These are phyloP conservation scores for Gossypium australe DNA, from an alignment of 345 rosid species.

Conservation along the genomic window DNA sequence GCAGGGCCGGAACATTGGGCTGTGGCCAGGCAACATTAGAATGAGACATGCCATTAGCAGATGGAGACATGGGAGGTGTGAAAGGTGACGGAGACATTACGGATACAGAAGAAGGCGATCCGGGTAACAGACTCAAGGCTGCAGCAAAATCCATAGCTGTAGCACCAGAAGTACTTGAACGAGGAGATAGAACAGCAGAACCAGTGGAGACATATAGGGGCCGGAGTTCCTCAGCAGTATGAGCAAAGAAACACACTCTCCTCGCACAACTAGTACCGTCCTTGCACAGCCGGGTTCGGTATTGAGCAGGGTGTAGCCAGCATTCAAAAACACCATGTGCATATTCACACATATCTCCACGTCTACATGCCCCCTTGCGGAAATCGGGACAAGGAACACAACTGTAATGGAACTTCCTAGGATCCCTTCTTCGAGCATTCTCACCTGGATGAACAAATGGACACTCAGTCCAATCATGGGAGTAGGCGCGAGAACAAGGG, in stretches of 20 bases:
- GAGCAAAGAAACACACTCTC: constrained; percentile 94
- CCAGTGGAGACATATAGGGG: constrained; percentile 88
- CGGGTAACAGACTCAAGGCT: constrained; percentile 67
- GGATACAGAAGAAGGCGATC: constrained; percentile 73
- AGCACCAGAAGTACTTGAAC: constrained; percentile 56
- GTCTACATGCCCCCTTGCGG: constrained; percentile 86
- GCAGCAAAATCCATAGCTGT: constrained; percentile 75
- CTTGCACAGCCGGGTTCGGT: constrained; percentile 85
- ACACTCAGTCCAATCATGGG: constrained; percentile 98
- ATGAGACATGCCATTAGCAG: constrained; percentile 63
- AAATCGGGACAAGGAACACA: constrained; percentile 97
- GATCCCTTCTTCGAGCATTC: constrained; percentile 95
- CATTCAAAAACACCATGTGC: constrained; percentile 98
- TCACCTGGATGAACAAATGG: constrained; percentile 98
- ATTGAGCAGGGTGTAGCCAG: constrained; percentile 98
- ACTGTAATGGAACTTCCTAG: constrained; percentile 92
- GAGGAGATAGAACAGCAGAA: constrained; percentile 87
- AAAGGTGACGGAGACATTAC: constrained; percentile 82
- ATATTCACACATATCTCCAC: constrained; percentile 95
- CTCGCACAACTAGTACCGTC: constrained; percentile 84
- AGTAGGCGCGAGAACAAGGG: constrained; percentile 93
- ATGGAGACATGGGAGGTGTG: constrained; percentile 86
- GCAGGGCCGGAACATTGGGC: constrained; percentile 79
- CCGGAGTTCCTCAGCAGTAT: constrained; percentile 80
- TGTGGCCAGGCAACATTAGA: constrained; percentile 78